Base-by-base conservation (phyloP, 306 rosid genomes). In the Alnus rubra region DNA sequence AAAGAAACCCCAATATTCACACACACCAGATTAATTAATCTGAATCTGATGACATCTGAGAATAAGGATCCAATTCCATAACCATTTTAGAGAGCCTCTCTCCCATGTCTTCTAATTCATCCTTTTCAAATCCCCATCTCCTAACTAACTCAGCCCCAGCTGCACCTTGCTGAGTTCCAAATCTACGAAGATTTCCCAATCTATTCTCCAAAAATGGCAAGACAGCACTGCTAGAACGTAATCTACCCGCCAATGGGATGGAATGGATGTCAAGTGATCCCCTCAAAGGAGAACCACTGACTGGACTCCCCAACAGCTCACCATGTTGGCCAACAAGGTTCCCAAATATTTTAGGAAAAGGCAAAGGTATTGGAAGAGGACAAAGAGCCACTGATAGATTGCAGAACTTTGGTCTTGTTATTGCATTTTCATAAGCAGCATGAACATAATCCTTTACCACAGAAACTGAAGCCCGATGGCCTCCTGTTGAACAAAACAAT, bases 301-400 rank as follows among this genome's bases (percentile, higher is more conserved):
- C 71, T 42, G 85, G 91, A 69, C 76, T 84, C 9, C 82, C 80
- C 71, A 82, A 59, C 56, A 88, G 79, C 82, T 92, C 91, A 47
- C 97, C 98, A 2, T 77, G 86, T 76, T 86, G 89, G 79, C 97
- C 97, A 69, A 92, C 84, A 60, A 49, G 76, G 77, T 75, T 85
- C 15, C 97, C 86, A 47, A 94, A 94, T 74, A 94, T 92, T 37
- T 91, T 83, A 68, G 98, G 98, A 78, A 94, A 94, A 53, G 98
- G 93, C 85, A 94, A 86, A 9, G 98, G 97, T 70, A 94, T 88
- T 70, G 97, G 97, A 71, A 94, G 84, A 62, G 98, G 98, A 79
- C 92, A 84, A 73, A 58, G 89, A 73, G 90, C 88, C 70, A 69
- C 90, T 44, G 95, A 91, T 23, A 94, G 86, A 87, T 91, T 96